Conservation (phyloP, 257 asterid genomes). For the Petunia secreta region DNA sequence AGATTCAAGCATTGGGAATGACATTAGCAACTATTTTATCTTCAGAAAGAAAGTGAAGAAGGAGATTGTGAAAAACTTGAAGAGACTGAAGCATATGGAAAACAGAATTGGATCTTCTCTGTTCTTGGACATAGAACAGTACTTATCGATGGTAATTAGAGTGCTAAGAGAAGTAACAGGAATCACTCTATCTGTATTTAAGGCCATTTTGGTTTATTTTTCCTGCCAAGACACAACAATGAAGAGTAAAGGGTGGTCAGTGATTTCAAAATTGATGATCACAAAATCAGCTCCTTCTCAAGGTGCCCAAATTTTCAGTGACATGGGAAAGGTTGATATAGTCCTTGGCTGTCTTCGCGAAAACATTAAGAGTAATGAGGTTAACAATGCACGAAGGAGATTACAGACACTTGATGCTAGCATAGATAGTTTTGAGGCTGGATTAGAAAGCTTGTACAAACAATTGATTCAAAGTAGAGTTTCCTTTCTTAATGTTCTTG, state of each 20-base stretch:
- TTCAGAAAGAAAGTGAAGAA: constrained; percentile 59
- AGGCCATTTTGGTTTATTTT: constrained; percentile 46
- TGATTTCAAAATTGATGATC: constrained; percentile 44
- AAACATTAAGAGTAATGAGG: constrained; percentile 30
- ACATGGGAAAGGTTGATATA: constrained; percentile 48
- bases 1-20: constrained; percentile 42
- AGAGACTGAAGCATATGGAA: constrained; percentile 53
- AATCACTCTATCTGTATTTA: constrained; percentile 39
- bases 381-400: constrained; percentile 37
- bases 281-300: constrained; percentile 30
- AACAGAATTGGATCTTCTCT: constrained; percentile 26
- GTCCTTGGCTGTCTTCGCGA: constrained; percentile 41
- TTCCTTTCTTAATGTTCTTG: constrained; percentile 40
- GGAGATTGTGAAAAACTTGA: constrained; percentile 48
- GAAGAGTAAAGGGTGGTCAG: constrained; percentile 38
- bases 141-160: constrained; percentile 25
- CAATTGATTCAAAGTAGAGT: constrained; percentile 41
- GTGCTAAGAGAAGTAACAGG: constrained; percentile 44
- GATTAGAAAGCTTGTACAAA: constrained; percentile 42
- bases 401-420: constrained; percentile 41
- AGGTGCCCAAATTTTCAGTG: constrained; percentile 31
- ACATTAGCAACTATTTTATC: constrained; percentile 40
- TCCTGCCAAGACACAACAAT: constrained; percentile 47
- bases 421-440: constrained; percentile 38
- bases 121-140: constrained; percentile 25